A percentile compares a stretch with the other conserved stretches of the same genome.
These are phyloP conservation scores for Pseudomassariella vexata DNA, from an alignment of 2,329 filamentous ascomycete genomes.

Conservation along the genomic window DNA sequence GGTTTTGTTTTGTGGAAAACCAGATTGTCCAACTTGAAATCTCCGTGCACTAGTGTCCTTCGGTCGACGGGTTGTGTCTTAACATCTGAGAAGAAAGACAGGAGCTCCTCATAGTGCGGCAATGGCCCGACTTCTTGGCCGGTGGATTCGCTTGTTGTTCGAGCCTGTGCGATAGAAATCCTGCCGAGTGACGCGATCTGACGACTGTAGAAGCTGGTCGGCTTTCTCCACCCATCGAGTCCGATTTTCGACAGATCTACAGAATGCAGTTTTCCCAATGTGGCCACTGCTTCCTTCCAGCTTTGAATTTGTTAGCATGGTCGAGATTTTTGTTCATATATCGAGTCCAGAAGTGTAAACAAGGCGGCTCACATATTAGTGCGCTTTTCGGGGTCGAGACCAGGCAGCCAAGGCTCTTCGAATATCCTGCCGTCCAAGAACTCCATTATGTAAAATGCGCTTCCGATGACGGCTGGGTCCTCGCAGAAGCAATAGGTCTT, in stretches of 20 bases:
- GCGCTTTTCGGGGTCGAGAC: constrained; percentile 61
- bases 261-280: constrained; percentile 76
- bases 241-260: constrained; percentile 61
- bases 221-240: no score
- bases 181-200: no score
- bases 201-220: no score
- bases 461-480: constrained; percentile 71
- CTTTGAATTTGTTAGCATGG: no score
- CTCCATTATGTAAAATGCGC: constrained; percentile 92
- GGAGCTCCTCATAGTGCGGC: constrained; percentile 74
- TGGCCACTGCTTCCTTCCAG: constrained; percentile 78
- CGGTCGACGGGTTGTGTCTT: constrained; percentile 68
- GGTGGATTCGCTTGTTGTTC: no score
- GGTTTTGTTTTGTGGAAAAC: constrained; percentile 85
- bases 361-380: no score
- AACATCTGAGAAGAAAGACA: constrained; percentile 67
- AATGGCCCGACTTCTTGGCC: no score
- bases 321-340: no score
- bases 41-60: constrained; percentile 76
- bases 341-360: no score
- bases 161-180: no score
- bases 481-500: constrained; percentile 80
- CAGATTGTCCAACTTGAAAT: constrained; percentile 87
- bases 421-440: constrained; percentile 92
- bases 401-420: constrained; percentile 76